These are phyloP conservation scores for Amylostereum chailletii DNA, from an alignment of 1,284 basidiomycete genomes.

Conservation along the genomic window DNA sequence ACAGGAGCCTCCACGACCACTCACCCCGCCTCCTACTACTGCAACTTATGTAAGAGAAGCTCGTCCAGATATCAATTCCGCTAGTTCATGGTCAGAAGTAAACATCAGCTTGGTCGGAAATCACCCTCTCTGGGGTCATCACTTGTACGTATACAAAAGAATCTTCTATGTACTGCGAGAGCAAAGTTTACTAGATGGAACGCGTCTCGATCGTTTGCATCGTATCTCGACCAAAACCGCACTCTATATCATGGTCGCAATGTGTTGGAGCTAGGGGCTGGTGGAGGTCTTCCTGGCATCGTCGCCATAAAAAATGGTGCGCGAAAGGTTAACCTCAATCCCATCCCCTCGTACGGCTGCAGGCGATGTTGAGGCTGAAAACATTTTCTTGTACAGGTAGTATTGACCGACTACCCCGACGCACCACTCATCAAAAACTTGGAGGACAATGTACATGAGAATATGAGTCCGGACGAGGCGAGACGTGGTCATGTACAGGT, in stretches of 20 bases:
- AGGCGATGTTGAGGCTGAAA: background rate
- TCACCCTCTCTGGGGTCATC: constrained; percentile 89
- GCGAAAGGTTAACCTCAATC: constrained; percentile 30
- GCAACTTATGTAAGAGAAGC: constrained; percentile 34
- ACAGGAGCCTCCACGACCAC: constrained; percentile 43
- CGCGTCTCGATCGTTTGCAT: constrained; percentile 68
- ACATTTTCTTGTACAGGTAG: constrained; percentile 37
- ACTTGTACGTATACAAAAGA: constrained; percentile 52
- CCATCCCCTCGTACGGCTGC: background rate
- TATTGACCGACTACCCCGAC: constrained; percentile 94
- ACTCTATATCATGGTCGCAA: constrained; percentile 33
- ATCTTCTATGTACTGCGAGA: background rate
- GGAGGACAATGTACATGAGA: constrained; percentile 55
- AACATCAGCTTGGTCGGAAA: constrained; percentile 74
- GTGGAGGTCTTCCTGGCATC: constrained; percentile 82
- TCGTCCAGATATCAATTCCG: background rate
- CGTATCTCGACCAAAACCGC: constrained; percentile 56
- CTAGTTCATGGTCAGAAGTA: constrained; percentile 23
- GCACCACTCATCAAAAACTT: constrained; percentile 74
- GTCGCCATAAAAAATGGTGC: constrained; percentile 67
- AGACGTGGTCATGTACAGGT: constrained; percentile 43
- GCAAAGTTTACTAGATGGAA: constrained; percentile 62
- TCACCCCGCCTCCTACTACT: constrained; percentile 49
- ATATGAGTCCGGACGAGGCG: constrained; percentile 30
- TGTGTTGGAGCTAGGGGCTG: constrained; percentile 90